Evolutionary conservation across 2,329 filamentous ascomycete genomes (phyloP), one percentile per base, ranked within the genome.

Genomic region (Claviceps sorghi): DNA sequence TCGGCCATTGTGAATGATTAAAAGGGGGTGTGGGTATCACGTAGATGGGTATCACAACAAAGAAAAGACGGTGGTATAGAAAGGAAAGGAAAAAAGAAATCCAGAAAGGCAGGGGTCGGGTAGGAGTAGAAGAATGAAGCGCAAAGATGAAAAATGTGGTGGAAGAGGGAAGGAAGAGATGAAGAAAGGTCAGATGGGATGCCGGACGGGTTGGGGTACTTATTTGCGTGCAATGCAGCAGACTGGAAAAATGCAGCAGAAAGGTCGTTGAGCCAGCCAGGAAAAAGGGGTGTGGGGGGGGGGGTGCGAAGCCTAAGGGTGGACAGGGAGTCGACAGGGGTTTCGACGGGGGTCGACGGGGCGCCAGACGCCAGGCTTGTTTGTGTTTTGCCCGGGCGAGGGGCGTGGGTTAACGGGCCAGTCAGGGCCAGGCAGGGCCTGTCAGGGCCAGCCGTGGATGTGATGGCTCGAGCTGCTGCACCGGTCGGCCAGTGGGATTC

Each of bases 1-100:
- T 88, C 84, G 72, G 85, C 81, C 84, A 88, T 88, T 76, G 63
- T 78, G 73, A 67, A 65, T 65, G 51, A 51, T 51, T 53, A 50
- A 59, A 66, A 49, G 15, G 64, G 65, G 64, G 26, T 26, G 26
- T 52, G 73, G 66, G 63, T 65, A 65, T 69, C 62, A 65, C 67
- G 69, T 64, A 63, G 61, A 66, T 52, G 72, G 72, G 73, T 76
- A 77, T 76, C 73, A 75, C 70, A 72, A 70, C 63, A 69, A 68
- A 66, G 64, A 69, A 68, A 67, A 67, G 66, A 64, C 61, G 61
- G 63, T 58, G 63, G 64, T 66, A 67, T 67, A 65, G 68, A 69
- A 69, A 61, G 59, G 56, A 58, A 58, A 60, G 64, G 60, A 61
- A 60, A 63, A 60, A 63, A 63, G 62, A 61, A 60, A 57, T 56